Evolutionary conservation across 495 filamentous ascomycete species (phyloP), one percentile per base, ranked within the genome.

Genomic region (Daldinia vernicosa): DNA sequence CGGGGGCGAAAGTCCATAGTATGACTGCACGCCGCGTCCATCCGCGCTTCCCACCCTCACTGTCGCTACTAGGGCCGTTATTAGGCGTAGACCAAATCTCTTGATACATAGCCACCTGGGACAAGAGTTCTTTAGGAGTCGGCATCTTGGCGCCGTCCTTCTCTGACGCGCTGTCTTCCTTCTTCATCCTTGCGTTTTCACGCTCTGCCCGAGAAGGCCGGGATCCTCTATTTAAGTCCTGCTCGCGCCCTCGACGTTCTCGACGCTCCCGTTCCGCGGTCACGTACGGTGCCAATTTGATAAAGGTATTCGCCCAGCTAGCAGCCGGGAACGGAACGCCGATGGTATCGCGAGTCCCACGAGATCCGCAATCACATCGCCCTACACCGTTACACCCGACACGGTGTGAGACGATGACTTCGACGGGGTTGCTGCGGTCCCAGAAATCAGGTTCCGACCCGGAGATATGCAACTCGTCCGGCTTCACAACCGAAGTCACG

Each of bases 281-380:
- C 32, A 78, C 81, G 53, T 80, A 83, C 19, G 82, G 75, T 17
- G 78, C 80, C 6, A 84, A 75, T 57, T 82, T 80, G 66, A 80
- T 83, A 43, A 86, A 79, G 6, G 80, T 82, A 22, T 76, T 75
- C 1, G 85, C 85, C 80, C 81, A 87, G 53, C 78, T 75, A 6
- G 78, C 77, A 26, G 84, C 85, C 1, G 84, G 84, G 63, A 86
- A 86, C n/a, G 84, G 83, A 7, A 86, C 78, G 30, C 74, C 75
- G 47, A 82, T 78, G 0, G 69, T 76, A 33, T 76, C 72, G 11
- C 74, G 74, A 45, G 74, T 80, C 4, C 78, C 78, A 40, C 77
- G 77, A 26, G 65, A 68, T 2, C 61, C 71, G 27, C 77, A 75
- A n/a, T 76, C 75, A 58, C 75, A 78, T 52, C 71, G 74, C 6